Evolutionary conservation across 768 basidiomycete species (phyloP).

Genomic region (Astraeus odoratus): DNA sequence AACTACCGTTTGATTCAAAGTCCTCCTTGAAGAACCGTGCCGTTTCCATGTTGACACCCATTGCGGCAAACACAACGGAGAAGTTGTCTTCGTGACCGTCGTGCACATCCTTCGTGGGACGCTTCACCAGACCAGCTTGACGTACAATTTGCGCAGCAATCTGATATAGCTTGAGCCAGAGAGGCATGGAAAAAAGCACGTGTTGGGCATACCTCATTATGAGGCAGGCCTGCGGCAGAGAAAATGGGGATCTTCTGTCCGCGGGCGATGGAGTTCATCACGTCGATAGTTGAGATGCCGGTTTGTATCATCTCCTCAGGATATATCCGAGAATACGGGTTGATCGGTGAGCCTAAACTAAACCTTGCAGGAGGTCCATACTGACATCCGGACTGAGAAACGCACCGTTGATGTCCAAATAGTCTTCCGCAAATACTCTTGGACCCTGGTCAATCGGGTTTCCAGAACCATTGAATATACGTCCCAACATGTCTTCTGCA

Average conservation of each 20-base stretch:
- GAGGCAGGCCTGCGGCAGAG: constrained; percentile 96
- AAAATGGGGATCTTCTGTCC: constrained; percentile 99
- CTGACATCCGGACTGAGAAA: constrained; percentile 5
- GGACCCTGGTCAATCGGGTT: constrained; percentile 98
- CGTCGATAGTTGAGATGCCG: constrained; percentile 97
- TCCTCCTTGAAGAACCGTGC: constrained; percentile 99
- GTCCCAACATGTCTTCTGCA: constrained; percentile 97
- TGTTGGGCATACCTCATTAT: constrained; percentile 73
- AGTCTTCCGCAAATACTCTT: constrained; percentile 98
- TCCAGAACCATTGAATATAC: constrained; percentile 98
- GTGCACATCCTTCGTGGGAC: constrained; percentile 94
- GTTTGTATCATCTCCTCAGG: constrained; percentile 99
- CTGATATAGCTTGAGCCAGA: constrained; percentile 36
- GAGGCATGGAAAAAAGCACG: constrained; percentile 14
- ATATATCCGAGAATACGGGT: constrained; percentile 96
- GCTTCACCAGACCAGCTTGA: constrained; percentile 94
- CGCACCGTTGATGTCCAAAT: constrained; percentile 97
- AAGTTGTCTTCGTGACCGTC: constrained; percentile 99
- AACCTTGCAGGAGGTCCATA: constrained; percentile 11
- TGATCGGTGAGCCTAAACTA: constrained; percentile 86
- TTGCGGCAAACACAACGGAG: constrained; percentile 98
- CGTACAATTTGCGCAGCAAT: constrained; percentile 99
- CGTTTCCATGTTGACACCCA: constrained; percentile 99
- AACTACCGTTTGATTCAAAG: constrained; percentile 96
- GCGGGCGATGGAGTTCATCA: constrained; percentile 98